Percentiles rank a stretch among this genome's conserved stretches.
phyloP scores from a whole-genome alignment of 2,329 filamentous ascomycete genomes.

The Rosellinia necatrix region DNA sequence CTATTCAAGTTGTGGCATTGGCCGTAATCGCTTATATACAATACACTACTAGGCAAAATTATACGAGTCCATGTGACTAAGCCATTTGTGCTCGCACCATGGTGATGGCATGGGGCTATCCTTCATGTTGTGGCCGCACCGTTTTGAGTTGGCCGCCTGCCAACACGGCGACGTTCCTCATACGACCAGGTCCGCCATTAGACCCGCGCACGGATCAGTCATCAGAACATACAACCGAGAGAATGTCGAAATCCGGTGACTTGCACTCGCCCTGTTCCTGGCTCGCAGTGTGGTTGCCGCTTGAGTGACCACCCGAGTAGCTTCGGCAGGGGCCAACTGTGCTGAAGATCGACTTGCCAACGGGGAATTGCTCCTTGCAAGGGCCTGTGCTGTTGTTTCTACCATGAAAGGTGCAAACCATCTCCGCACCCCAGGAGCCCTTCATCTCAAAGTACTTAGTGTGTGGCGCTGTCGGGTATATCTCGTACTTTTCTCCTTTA shows the following conservation, averaged over 20 bases:
- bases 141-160: background rate
- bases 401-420: constrained; percentile 22
- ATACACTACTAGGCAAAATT: background rate
- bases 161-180: too few relatives aligned
- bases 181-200: too few relatives aligned
- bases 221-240: constrained; percentile 26
- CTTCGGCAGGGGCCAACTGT: constrained; percentile 17
- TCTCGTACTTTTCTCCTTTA: constrained; percentile 14
- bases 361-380: constrained; percentile 22
- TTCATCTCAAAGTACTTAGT: constrained; percentile 30
- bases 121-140: too few relatives aligned
- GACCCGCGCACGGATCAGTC: background rate
- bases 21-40: background rate
- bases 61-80: background rate
- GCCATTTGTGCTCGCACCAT: background rate
- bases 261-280: constrained; percentile 24
- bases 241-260: constrained; percentile 23
- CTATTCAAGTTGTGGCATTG: background rate
- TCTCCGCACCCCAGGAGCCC: constrained; percentile 21
- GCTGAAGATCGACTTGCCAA: constrained; percentile 25
- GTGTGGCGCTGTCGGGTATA: constrained; percentile 12
- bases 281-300: constrained; percentile 7
- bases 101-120: background rate
- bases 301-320: constrained; percentile 23
- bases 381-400: constrained; percentile 10